Percentiles rank a stretch among this genome's conserved stretches.
phyloP scores from a whole-genome alignment of 2,329 filamentous ascomycete genomes.

The Sphaerostilbella broomeana region DNA sequence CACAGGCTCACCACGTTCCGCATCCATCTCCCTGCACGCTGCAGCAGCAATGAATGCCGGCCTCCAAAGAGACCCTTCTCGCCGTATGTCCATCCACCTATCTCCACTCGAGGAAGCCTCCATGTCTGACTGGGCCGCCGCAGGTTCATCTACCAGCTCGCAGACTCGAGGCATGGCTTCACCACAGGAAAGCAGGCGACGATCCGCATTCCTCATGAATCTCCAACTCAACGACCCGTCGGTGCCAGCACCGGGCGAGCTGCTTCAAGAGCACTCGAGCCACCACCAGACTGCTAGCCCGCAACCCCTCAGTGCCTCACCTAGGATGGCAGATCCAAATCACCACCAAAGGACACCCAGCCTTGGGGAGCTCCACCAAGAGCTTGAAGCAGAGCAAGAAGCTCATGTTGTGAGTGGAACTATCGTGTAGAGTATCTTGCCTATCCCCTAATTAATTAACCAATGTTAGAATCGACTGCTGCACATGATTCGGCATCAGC shows the following conservation, averaged over 20 bases:
- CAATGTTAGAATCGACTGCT: slow-evolving; percentile 61
- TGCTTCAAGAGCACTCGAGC: slow-evolving; percentile 43
- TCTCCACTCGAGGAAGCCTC: slow-evolving; percentile 7
- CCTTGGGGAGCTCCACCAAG: slow-evolving; percentile 70
- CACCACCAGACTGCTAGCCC: slow-evolving; percentile 32
- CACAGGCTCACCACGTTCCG: slow-evolving; percentile 56
- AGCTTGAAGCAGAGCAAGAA: slow-evolving; percentile 73
- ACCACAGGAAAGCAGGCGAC: slow-evolving; percentile 49
- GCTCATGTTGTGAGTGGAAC: slow-evolving; percentile 61
- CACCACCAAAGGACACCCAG: slow-evolving; percentile 60
- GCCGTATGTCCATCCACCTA: slow-evolving; percentile 37
- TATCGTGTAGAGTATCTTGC: too few species aligned
- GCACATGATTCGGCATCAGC: slow-evolving; percentile 69
- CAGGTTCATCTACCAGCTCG: slow-evolving; percentile 49
- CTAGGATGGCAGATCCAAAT: slow-evolving; percentile 46
- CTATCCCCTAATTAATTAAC: slow-evolving; percentile 14
- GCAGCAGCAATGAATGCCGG: slow-evolving; percentile 73
- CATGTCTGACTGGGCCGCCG: slow-evolving; percentile 4
- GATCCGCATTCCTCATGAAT: slow-evolving; percentile 66
- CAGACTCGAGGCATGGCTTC: slow-evolving; percentile 36
- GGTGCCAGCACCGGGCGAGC: slow-evolving; percentile 61
- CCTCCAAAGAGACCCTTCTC: slow-evolving; percentile 57
- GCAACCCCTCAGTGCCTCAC: slow-evolving; percentile 42
- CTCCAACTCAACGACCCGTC: slow-evolving; percentile 66
- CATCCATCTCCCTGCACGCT: slow-evolving; percentile 66